A percentile compares a stretch with the other conserved stretches of the same genome.
Conservation (phyloP, 108 stramenopile genomes). For the Aurantiochytrium sp. region DNA sequence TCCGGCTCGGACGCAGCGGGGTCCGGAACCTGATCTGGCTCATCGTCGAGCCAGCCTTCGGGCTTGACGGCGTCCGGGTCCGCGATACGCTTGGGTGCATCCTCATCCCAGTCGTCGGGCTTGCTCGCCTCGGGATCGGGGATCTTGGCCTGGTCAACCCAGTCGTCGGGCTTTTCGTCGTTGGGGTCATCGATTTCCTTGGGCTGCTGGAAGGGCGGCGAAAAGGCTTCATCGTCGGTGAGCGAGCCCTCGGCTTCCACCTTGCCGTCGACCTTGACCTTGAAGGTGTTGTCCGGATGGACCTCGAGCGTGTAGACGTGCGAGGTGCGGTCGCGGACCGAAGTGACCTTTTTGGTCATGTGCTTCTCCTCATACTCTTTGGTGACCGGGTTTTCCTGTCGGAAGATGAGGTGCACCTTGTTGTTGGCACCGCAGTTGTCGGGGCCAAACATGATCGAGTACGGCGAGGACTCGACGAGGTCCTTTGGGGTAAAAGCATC, state of each 20-base stretch:
- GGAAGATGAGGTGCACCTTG: constrained; percentile 93
- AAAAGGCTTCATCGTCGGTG: constrained; percentile 70
- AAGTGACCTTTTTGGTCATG: constrained; percentile 70
- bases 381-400: constrained; percentile 48
- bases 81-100: constrained; percentile 74
- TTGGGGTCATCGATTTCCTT: constrained; percentile 93
- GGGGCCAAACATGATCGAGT: constrained; percentile 98
- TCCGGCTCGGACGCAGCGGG: constrained; percentile 38
- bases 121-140: constrained; percentile 60
- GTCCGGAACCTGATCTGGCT: constrained; percentile 36
- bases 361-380: constrained; percentile 67
- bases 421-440: constrained; percentile 89
- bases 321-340: constrained; percentile 72
- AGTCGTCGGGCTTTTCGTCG: constrained; percentile 84
- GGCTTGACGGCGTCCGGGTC: constrained; percentile 89
- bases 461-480: constrained; percentile 91
- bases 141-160: constrained; percentile 90
- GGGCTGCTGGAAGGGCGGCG: constrained; percentile 62
- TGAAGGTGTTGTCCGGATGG: constrained; percentile 86
- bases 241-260: constrained; percentile 73
- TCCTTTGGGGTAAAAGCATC: constrained; percentile 1
- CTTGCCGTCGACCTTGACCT: constrained; percentile 92
- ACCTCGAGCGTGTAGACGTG: constrained; percentile 94
- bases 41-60: constrained; percentile 57
- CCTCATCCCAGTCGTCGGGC: constrained; percentile 96